These are phyloP conservation scores for Diversispora eburnea DNA, from an alignment of 192 early-diverging fungal species.

Conservation along the genomic window DNA sequence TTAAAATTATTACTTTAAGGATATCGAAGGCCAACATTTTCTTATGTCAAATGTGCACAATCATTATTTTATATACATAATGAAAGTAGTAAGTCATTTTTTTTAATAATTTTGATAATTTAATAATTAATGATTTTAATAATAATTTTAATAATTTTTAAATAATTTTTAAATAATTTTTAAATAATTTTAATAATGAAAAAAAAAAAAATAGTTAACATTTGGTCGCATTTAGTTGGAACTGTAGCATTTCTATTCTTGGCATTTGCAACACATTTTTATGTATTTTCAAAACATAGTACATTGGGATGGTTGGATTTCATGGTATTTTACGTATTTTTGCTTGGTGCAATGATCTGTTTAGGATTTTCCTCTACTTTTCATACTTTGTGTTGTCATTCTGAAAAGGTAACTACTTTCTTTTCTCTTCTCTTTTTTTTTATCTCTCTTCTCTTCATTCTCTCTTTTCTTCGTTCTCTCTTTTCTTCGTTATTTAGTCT, in stretches of 20 bases:
- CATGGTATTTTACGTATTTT: conserved; percentile 68
- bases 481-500: too few relatives aligned
- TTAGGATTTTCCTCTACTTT: conserved; percentile 75
- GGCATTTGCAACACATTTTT: conserved; percentile 46
- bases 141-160: background rate
- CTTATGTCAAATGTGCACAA: conserved; percentile 21
- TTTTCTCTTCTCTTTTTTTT: too few relatives aligned
- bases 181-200: background rate
- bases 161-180: background rate
- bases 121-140: background rate
- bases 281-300: conserved; percentile 36
- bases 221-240: conserved; percentile 83
- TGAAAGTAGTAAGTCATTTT: conserved; percentile 19
- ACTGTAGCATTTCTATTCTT: conserved; percentile 54
- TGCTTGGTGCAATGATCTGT: conserved; percentile 70
- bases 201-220: conserved; percentile 56
- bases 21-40: conserved; percentile 26
- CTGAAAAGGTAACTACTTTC: conserved; percentile 53
- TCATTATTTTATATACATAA: conserved; percentile 31
- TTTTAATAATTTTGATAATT: background rate
- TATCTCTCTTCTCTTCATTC: too few relatives aligned
- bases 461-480: too few relatives aligned
- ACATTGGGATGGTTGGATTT: conserved; percentile 62
- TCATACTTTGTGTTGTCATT: conserved; percentile 85
- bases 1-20: background rate